These are phyloP conservation scores for Pulveroboletus sp. DNA, from an alignment of 768 basidiomycete species.

Conservation along the genomic window DNA sequence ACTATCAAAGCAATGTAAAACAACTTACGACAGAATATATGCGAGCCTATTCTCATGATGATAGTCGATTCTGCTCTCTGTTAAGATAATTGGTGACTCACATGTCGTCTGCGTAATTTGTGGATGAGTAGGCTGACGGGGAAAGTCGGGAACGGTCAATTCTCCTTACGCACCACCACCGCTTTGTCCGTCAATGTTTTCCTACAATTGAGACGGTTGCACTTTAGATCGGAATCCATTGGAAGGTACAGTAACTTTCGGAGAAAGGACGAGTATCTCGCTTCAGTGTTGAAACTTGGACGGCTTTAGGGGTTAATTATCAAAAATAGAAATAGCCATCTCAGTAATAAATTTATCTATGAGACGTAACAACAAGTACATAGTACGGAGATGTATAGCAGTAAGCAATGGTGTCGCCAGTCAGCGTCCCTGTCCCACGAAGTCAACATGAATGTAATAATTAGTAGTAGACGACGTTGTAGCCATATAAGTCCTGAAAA, in stretches of 20 bases:
- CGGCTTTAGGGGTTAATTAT: conserved; percentile 5
- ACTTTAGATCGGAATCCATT: conserved; percentile 76
- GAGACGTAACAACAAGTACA: conserved; percentile 26
- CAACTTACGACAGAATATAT: conserved; percentile 73
- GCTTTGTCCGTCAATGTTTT: conserved; percentile 68
- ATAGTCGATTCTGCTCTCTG: neutral
- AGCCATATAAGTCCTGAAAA: conserved; percentile 17
- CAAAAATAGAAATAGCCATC: conserved; percentile 9
- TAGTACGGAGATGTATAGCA: conserved; percentile 17
- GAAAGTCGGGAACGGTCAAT: neutral
- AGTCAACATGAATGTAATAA: conserved; percentile 29
- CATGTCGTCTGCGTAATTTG: conserved; percentile 46
- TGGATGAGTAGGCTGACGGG: neutral
- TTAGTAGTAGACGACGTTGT: conserved; percentile 20
- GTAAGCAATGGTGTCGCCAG: conserved; percentile 18
- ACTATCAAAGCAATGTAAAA: neutral
- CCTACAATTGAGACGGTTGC: conserved; percentile 76
- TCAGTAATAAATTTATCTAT: conserved; percentile 13
- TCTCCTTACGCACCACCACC: conserved; percentile 61
- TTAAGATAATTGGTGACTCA: conserved; percentile 25
- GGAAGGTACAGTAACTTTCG: neutral
- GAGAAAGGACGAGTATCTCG: neutral
- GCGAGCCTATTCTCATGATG: conserved; percentile 52
- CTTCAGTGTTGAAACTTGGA: neutral
- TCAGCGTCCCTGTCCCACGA: conserved; percentile 25